Base-by-base conservation (phyloP, 139 green algal species). In the Astrephomene gubernaculifera region DNA sequence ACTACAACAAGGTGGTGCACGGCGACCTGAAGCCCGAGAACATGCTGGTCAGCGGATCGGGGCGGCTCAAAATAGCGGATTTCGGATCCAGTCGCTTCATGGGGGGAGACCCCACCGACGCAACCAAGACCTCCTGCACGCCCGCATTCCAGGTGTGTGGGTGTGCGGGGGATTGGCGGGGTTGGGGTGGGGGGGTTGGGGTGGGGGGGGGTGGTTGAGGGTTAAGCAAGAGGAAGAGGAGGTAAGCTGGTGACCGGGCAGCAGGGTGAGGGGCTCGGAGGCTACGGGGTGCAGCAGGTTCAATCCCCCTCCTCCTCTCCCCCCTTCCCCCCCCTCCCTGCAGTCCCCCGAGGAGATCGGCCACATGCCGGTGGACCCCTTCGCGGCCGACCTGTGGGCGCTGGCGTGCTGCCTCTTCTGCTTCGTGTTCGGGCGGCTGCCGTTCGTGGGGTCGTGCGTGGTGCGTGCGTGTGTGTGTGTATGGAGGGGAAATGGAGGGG, bases 11-110 rank as follows among this genome's bases (percentile, higher is more conserved):
- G 35, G 80, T 96, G 45, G 90, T 95, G 35, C 94, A 96, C 82
- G 88, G 94, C 35, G 95, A 97, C 85, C 43, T 97, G 29, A 97
- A 97, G 89, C 95, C 96, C 0, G 95, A 98, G 82, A 98, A 98
- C 91, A 90, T 98, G 88, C 92, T 98, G 72, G 86, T 97, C 43
- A 87, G 78, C 4, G 92, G 90, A 6, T 89, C 89, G n/a, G 93
- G 94, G 0, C 82, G 90, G n/a, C 91, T 98, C 19, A 98, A 98
- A 79, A 96, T 98, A 68, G 91, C 87, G 19, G 96, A 98, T 88
- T 98, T 98, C 91, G 96, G 96, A 33, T 93, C 93, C 75, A 75
- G 79, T 64, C 17, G 79, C 8, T 75, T 85, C 31, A 85, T 85
- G 63, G 79, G 79, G 31, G 79, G 79, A 31, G 79, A 85, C 79